Conservation (phyloP, 148 eudicot genomes). For the Arctostaphylos glauca region DNA sequence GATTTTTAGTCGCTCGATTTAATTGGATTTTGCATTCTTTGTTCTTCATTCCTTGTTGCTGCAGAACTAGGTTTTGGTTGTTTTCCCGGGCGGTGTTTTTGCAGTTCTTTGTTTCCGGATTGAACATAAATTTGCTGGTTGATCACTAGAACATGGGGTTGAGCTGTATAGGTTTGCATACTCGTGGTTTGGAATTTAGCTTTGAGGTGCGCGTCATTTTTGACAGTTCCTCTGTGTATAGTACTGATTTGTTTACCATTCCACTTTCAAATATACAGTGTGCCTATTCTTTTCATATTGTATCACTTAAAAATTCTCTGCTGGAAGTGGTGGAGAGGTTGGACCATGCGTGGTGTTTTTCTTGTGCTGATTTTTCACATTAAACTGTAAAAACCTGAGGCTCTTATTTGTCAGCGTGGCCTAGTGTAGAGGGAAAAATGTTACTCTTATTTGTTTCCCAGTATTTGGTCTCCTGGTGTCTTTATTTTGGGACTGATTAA, state of each 20-base stretch:
- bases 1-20: slow-evolving; percentile 19
- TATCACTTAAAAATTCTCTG: neutral
- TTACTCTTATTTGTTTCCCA: neutral
- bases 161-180: slow-evolving; percentile 29
- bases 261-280: neutral
- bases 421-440: neutral
- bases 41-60: slow-evolving; percentile 22
- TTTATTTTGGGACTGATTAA: neutral
- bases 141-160: slow-evolving; percentile 20
- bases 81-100: slow-evolving; percentile 27
- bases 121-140: slow-evolving; percentile 13
- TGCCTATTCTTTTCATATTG: neutral
- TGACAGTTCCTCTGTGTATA: slow-evolving; percentile 25
- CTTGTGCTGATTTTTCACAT: neutral
- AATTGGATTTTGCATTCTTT: slow-evolving; percentile 20
- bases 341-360: neutral
- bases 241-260: slow-evolving; percentile 33
- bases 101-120: slow-evolving; percentile 22
- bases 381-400: neutral
- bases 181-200: slow-evolving; percentile 21
- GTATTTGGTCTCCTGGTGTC: neutral
- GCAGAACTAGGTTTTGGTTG: slow-evolving; percentile 22
- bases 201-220: slow-evolving; percentile 20
- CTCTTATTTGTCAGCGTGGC: neutral
- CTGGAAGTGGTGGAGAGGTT: neutral